Base-by-base conservation (phyloP, 2,329 filamentous ascomycete species). In the Aspergillus bombycis region DNA sequence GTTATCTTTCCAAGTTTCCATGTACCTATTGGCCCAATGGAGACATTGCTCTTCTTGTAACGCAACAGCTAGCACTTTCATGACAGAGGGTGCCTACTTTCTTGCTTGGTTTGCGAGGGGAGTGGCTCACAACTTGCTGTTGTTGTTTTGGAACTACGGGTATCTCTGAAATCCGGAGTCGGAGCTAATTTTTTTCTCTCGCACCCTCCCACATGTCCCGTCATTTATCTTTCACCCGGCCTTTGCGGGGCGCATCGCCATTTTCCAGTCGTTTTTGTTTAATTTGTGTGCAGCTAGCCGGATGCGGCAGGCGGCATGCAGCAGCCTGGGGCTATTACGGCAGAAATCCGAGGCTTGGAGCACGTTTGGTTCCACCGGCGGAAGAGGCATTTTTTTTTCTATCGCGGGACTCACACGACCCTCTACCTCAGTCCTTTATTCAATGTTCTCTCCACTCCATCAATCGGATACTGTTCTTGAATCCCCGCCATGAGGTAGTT, bases 401-500 rank as follows among this genome's bases (percentile, higher is more conserved):
- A 71, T 75, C 66, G 72, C 72, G 68, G 71, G 70, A 70, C 73
- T 77, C 73, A 74, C 72, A 75, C 71, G 71, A 74, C 68, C 72
- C 69, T 64, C 50, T 63, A 70, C 61, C 65, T 66, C 62, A 65
- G 66, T 68, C 65, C 66, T 62, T 67, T 62, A 62, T 63, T 62
- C 66, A 62, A 64, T 65, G 55, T 67, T 67, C 68, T 58, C 69
- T 66, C 67, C 67, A 58, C 67, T 66, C 63, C 61, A 61, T 57
- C 66, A 67, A 59, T 64, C 70, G 57, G 63, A 64, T 57, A 69
- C 45, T 64, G 65, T 69, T 65, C 60, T 64, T 61, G 59, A 68
- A 57, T 65, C 68, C 70, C 67, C 74, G 72, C 68, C 66, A 78
- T 78, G 76, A 76, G 71, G 70, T 77, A 77, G 72, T 71, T 64